Evolutionary conservation across 768 basidiomycete species (phyloP).

Genomic region (Phylloporus arenicola): DNA sequence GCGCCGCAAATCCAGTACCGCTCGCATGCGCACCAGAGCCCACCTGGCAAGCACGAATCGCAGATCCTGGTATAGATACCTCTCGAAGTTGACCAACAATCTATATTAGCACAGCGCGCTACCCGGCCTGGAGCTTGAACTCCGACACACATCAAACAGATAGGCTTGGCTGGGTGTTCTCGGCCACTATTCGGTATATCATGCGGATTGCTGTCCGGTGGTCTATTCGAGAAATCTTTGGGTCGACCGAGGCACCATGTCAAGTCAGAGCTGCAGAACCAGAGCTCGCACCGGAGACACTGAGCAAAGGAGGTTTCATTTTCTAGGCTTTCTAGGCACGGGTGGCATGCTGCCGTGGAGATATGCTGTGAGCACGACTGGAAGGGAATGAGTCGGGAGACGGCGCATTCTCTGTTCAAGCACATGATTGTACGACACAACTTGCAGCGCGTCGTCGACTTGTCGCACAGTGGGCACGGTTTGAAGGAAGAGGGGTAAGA

Average conservation of each 20-base stretch:
- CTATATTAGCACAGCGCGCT: too few relatives aligned
- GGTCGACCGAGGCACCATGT: conserved; percentile 23
- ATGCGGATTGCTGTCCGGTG: too few relatives aligned
- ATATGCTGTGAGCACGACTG: conserved; percentile 15
- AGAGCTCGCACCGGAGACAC: conserved; percentile 19
- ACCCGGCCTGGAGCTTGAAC: too few relatives aligned
- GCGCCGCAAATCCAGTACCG: conserved; percentile 23
- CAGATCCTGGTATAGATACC: too few relatives aligned
- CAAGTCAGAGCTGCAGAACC: conserved; percentile 20
- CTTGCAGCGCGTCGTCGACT: background rate
- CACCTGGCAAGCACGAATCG: conserved; percentile 13
- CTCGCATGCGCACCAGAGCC: conserved; percentile 20
- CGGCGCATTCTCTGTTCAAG: conserved; percentile 13
- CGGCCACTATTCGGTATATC: too few relatives aligned
- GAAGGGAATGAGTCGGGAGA: conserved; percentile 13
- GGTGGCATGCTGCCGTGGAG: background rate
- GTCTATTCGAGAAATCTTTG: background rate
- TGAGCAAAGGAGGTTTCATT: too few relatives aligned
- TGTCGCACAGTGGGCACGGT: conserved; percentile 14
- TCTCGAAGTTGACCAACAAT: too few relatives aligned
- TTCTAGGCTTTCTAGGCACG: too few relatives aligned
- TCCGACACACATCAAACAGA: too few relatives aligned
- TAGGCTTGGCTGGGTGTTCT: too few relatives aligned
- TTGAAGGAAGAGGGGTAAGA: background rate
- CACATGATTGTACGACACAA: conserved; percentile 13